Base-by-base conservation (phyloP, 1,139 yeast genomes). In the Candida sojae region DNA sequence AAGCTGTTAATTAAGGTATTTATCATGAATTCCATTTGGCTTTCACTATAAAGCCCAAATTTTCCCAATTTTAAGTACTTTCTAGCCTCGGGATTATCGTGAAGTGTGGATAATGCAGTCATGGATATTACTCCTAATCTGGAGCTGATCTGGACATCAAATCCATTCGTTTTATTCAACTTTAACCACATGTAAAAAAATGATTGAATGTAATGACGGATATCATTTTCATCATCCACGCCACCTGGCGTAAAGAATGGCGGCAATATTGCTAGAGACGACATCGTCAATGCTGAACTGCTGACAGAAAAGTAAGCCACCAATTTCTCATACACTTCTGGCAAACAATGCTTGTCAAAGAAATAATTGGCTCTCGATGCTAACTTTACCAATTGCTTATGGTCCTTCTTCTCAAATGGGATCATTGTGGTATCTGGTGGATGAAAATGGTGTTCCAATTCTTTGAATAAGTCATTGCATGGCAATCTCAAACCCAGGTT, bases 101-200 rank as follows among this genome's bases (percentile, higher is more conserved):
- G 60, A 4, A 74, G 54, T 13, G 60, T 63, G 10, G 57, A 50
- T 29, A 83, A 69, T 1, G 80, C 73, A 36, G 74, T 77, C 58
- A 80, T 77, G 0, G 89, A 78, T 12, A 86, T 70, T 26, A 82
- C 77, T 2, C 95, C 88, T 42, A 89, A 66, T 25, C 89, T 68
- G 12, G 86, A 82, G 11, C 91, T 75, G 47, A 89, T 61, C 57
- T 84, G 88, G 17, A 84, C 74, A 54, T 89, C 96, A 44, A 84
- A 78, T 10, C 80, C 79, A 3, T 82, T 72, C 11, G 82, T 77
- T 41, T 82, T 77, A 42, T 80, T 75, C 11, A 83, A 73, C 36
- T 85, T 79, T 4, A 77, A 62, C 97, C 97, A 91, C 48, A 89
- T 67, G 56, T 88, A 83, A 57, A 88, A 89, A 13, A 89, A 63